Evolutionary conservation across 257 asterid species (phyloP).

Genomic region (Ajuga chamaepitys): DNA sequence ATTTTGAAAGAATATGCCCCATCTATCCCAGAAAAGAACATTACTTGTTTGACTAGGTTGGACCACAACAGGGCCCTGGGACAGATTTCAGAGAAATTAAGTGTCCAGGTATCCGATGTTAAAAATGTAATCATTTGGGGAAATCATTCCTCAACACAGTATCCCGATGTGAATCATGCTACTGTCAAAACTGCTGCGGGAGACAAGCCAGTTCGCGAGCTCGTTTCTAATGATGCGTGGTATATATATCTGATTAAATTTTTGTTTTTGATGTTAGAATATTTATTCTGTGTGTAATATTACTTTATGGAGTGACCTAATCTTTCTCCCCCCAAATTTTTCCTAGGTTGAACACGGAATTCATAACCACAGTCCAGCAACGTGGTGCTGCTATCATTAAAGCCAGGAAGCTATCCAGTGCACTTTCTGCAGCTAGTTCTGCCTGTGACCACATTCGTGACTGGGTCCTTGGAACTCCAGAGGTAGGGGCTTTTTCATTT

Average conservation of each 20-base stretch:
- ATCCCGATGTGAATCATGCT: conserved; percentile 92
- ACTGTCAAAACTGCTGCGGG: conserved; percentile 68
- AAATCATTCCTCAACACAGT: conserved; percentile 90
- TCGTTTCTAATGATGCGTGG: conserved; percentile 76
- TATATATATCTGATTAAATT: conserved; percentile 13
- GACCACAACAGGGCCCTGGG: conserved; percentile 99
- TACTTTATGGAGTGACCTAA: not conserved
- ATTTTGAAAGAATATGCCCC: conserved; percentile 90
- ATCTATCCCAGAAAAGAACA: conserved; percentile 77
- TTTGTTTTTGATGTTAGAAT: not conserved
- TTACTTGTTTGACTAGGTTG: conserved; percentile 83
- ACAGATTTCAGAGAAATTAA: conserved; percentile 78
- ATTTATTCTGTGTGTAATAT: not conserved
- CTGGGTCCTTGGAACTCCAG: conserved; percentile 97
- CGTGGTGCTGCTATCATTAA: conserved; percentile 98
- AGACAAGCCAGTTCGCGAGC: conserved; percentile 73
- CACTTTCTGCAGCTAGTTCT: conserved; percentile 96
- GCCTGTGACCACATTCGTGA: conserved; percentile 97
- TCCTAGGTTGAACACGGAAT: conserved; percentile 73
- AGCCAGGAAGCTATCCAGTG: conserved; percentile 91
- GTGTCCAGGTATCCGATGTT: conserved; percentile 78
- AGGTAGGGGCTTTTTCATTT: conserved; percentile 34
- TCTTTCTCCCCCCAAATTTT: not conserved
- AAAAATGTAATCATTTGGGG: conserved; percentile 95
- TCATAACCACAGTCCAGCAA: conserved; percentile 79